A percentile compares a stretch with the other conserved stretches of the same genome.
Evolutionary conservation across 331 rosid genomes (phyloP).

Genomic region (Telfairia occidentalis): DNA sequence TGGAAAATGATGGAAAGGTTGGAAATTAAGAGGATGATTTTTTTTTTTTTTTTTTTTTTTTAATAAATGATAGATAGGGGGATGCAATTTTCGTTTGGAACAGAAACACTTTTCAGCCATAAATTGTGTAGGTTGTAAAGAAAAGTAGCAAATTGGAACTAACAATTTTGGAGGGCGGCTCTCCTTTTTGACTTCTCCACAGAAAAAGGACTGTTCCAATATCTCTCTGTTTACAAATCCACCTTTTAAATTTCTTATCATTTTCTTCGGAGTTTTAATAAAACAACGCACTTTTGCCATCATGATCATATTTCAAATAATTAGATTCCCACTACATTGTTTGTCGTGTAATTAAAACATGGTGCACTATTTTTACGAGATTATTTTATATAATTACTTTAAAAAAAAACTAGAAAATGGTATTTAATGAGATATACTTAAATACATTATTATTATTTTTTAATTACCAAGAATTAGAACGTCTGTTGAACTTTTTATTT

Average conservation of each 20-base stretch:
- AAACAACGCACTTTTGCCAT: too few species aligned
- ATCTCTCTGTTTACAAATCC: too few species aligned
- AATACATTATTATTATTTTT: too few species aligned
- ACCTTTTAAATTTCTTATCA: too few species aligned
- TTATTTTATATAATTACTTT: not conserved
- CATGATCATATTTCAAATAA: too few species aligned
- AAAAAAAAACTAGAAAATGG: not conserved
- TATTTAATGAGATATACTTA: not conserved
- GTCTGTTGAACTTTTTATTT: not conserved
- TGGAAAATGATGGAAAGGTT: not conserved
- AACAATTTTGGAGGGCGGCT: not conserved
- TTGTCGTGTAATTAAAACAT: too few species aligned
- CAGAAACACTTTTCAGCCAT: not conserved
- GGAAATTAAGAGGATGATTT: not conserved
- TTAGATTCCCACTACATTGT: too few species aligned
- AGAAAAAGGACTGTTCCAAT: not conserved
- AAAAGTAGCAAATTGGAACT: not conserved
- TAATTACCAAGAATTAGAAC: too few species aligned
- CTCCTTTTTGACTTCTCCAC: not conserved
- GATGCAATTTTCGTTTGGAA: not conserved
- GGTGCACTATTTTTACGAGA: too few species aligned
- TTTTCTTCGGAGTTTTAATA: too few species aligned
- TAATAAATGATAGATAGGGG: not conserved
- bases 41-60: not conserved
- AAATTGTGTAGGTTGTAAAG: not conserved